Conservation (phyloP, 352 stramenopile species). For the Pythium chondricola region DNA sequence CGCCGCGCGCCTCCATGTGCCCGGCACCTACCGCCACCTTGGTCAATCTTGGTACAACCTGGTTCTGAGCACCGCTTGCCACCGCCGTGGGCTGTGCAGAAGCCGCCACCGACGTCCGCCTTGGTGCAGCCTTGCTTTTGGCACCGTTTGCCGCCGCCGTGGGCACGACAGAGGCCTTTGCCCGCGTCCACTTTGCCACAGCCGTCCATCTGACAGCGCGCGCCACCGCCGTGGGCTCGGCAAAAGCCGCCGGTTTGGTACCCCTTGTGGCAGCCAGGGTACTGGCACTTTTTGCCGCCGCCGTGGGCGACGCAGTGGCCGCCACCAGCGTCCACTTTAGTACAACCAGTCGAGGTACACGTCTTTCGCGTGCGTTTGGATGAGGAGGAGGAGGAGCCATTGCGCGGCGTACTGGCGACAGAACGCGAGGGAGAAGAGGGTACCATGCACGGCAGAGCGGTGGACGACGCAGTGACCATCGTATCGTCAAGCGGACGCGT, state of each 20-base stretch:
- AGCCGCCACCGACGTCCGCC: conserved; percentile 75
- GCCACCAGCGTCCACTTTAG: conserved; percentile 71
- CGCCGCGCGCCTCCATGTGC: conserved; percentile 67
- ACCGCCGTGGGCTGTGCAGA: conserved; percentile 75
- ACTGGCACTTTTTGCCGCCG: conserved; percentile 77
- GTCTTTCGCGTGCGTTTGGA: conserved; percentile 34
- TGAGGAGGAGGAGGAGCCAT: not conserved
- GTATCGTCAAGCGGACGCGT: too few species aligned
- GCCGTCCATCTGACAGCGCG: conserved; percentile 58
- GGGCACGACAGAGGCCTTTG: conserved; percentile 58
- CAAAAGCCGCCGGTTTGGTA: conserved; percentile 80
- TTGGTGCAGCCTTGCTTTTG: conserved; percentile 48
- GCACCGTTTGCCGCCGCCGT: conserved; percentile 72
- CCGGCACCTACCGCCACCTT: conserved; percentile 74
- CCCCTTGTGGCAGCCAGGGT: conserved; percentile 61
- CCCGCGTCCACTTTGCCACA: conserved; percentile 80
- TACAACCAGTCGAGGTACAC: conserved; percentile 47
- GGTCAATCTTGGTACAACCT: conserved; percentile 76
- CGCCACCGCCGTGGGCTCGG: conserved; percentile 63
- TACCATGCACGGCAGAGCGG: not conserved
- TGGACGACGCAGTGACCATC: too few species aligned
- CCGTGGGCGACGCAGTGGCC: conserved; percentile 81
- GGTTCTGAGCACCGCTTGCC: conserved; percentile 59
- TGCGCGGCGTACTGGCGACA: conserved; percentile 5
- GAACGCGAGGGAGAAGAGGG: conserved; percentile 3